These are phyloP conservation scores for Grosmannia clavigera DNA, from an alignment of 2,329 filamentous ascomycete genomes.

Conservation along the genomic window DNA sequence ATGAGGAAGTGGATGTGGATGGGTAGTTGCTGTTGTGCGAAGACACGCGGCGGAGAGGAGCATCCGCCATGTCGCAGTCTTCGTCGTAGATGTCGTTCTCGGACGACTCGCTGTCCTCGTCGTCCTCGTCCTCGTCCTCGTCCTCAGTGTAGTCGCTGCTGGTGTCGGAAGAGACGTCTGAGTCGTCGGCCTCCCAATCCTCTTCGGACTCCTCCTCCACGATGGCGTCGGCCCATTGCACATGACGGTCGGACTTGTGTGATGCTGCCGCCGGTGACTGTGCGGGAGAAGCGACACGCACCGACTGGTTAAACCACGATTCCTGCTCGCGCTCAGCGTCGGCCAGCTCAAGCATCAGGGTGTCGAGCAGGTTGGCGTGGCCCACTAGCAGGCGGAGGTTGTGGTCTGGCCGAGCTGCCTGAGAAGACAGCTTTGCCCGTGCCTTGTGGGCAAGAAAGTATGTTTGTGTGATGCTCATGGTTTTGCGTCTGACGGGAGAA, in stretches of 20 bases:
- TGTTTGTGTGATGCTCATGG: slow-evolving; percentile 96
- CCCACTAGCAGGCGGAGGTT: slow-evolving; percentile 90
- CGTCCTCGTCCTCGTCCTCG: slow-evolving; percentile 31
- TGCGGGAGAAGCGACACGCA: slow-evolving; percentile 47
- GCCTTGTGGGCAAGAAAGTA: slow-evolving; percentile 98
- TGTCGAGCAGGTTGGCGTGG: slow-evolving; percentile 96
- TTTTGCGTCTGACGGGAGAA: slow-evolving; percentile 49
- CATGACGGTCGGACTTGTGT: slow-evolving; percentile 48
- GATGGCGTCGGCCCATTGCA: slow-evolving; percentile 78
- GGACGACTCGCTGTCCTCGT: slow-evolving; percentile 24
- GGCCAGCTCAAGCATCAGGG: slow-evolving; percentile 78
- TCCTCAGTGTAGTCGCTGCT: slow-evolving; percentile 41
- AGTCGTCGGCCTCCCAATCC: slow-evolving; percentile 53
- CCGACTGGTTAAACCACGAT: slow-evolving; percentile 93
- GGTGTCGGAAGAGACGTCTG: slow-evolving; percentile 37
- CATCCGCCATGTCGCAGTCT: slow-evolving; percentile 43
- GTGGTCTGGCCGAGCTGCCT: slow-evolving; percentile 85
- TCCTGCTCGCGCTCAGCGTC: slow-evolving; percentile 94
- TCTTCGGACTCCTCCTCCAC: slow-evolving; percentile 53
- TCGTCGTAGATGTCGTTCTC: slow-evolving; percentile 31
- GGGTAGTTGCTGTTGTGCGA: slow-evolving; percentile 20
- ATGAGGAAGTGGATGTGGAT: slow-evolving; percentile 15
- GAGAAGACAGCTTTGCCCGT: slow-evolving; percentile 84
- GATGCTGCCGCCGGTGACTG: slow-evolving; percentile 7
- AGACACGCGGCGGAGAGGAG: slow-evolving; percentile 33